Evolutionary conservation across 1,139 yeast species (phyloP).

Genomic region (Nakaseomyces bracarensis): DNA sequence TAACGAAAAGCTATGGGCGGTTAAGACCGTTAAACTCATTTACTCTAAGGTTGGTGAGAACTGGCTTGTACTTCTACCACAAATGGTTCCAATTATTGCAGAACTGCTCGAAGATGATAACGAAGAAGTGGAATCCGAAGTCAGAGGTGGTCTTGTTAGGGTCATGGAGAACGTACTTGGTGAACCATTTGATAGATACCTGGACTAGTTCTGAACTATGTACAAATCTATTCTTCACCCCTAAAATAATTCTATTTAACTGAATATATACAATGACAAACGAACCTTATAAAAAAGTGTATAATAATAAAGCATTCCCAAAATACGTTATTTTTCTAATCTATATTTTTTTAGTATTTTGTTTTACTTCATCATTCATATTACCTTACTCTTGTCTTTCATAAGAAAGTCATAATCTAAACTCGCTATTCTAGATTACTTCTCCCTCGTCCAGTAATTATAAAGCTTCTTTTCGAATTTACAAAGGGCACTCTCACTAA

Average conservation of each 20-base stretch:
- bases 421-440: no score
- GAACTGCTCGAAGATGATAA: slow-evolving; percentile 93
- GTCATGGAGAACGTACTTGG: slow-evolving; percentile 90
- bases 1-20: slow-evolving; percentile 73
- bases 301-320: no score
- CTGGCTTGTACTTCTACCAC: slow-evolving; percentile 88
- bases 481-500: slow-evolving; percentile 19
- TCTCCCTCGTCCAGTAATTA: neutral
- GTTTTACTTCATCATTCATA: no score
- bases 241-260: no score
- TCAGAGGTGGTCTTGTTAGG: slow-evolving; percentile 83
- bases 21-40: slow-evolving; percentile 66
- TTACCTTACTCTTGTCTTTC: no score
- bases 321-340: no score
- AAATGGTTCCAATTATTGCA: slow-evolving; percentile 89
- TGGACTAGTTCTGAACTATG: slow-evolving; percentile 47
- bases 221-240: neutral
- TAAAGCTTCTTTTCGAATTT: slow-evolving; percentile 23
- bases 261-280: no score
- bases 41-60: slow-evolving; percentile 91
- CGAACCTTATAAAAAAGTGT: no score
- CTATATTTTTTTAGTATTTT: no score
- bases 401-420: no score
- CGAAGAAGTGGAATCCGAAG: slow-evolving; percentile 85
- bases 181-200: slow-evolving; percentile 85